Evolutionary conservation across 257 asterid genomes (phyloP), one percentile per base, ranked within the genome.

Genomic region (Mitragyna speciosa): DNA sequence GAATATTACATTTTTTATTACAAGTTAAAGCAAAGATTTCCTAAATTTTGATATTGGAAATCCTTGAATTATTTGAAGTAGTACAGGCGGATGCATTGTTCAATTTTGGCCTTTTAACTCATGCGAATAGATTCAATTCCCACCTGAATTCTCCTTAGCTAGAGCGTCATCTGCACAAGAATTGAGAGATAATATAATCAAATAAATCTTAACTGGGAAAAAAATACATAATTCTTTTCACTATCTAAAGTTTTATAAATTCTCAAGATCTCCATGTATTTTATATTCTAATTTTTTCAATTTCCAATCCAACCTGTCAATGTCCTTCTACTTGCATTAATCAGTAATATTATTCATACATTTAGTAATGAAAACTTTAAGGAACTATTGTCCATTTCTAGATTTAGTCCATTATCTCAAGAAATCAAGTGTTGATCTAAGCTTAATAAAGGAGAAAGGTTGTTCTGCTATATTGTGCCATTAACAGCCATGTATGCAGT

Each of bases 81-180:
- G 26, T 19, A 67, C 33, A 33, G 0, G 19, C 1, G 17, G 36
- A 63, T 0, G 26, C 1, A 2, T 63, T 63, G 15, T 63, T n/a
- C 1, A 63, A 2, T 12, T 10, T 63, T 63, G 67, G 8, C 5
- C 10, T n/a, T 7, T 1, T 19, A 7, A 59, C 66, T 59, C 66
- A n/a, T 1, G 30, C 24, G 66, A 9, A 36, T 15, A 43, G 41
- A 39, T 17, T 15, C 26, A 72, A 39, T 76, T 61, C 16, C 79
- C 79, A n/a, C 59, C 79, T 2, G 59, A 76, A 76, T 59, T 61
- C 45, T 41, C 22, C 41, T 64, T 33, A 6, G 43, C 59, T 59
- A 31, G 28, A 61, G 59, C 5, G 43, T 76, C 79, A 61, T 76
- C 79, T 76, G 79, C 59, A 70, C 7, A 20, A n/a, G 6, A 16